Evolutionary conservation across 305 asterid species (phyloP), one percentile per base, ranked within the genome.

Genomic region (Stenogyne calaminthoides): DNA sequence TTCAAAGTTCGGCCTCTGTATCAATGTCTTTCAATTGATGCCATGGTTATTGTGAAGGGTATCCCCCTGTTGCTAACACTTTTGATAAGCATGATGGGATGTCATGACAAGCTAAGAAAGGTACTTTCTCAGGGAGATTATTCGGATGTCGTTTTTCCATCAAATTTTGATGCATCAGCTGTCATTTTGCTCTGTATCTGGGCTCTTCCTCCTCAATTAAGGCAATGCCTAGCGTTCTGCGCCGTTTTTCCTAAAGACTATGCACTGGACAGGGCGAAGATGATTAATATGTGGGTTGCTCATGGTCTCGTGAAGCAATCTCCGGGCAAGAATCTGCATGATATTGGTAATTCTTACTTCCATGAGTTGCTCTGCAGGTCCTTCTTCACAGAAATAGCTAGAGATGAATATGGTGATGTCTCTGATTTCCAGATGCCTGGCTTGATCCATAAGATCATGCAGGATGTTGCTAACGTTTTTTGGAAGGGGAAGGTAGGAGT

Each of bases 201-300:
- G 77, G 64, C 57, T 16, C 57, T 73, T 52, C 71, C 77, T 34
- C 46, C 8, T 2, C 57, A 73, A 16, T 64, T 73, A 25, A 52
- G 56, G 56, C 65, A 63, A 37, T 73, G 71, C 71, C 3, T 73
- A n/a, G 64, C 65, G 34, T 63, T 9, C 32, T 73, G 71, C 18
- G 55, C 77, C 3, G 10, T 22, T 9, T 64, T 52, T 4, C 71
- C 71, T 15, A 20, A 15, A 11, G 77, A 71, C 1, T 63, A 52
- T 37, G 29, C 65, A 5, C 1, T 73, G 4, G 4, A 73, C 14
- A 64, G 15, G 25, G 57, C 52, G 65, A 25, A 25, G 29, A 25
- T 25, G 2, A 25, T 25, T 3, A 25, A 25, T 25, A 25, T 25
- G 29, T 25, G 69, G 76, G 60, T 71, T 44, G 69, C 76, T 42